These are phyloP conservation scores for Noccaea caerulescens DNA, from an alignment of 345 rosid genomes.

Conservation along the genomic window DNA sequence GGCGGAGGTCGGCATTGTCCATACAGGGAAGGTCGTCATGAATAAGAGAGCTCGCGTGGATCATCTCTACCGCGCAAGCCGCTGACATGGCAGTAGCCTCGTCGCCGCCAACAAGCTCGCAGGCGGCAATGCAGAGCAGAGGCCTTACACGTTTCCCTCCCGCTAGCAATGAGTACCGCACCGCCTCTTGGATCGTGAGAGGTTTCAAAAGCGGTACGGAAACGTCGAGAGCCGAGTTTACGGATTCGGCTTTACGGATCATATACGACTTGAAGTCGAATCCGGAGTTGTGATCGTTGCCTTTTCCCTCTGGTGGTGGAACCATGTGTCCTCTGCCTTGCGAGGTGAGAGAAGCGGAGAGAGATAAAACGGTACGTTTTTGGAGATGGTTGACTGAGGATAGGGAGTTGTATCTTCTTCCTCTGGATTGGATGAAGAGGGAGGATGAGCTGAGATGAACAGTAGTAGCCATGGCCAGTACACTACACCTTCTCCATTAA, in stretches of 20 bases:
- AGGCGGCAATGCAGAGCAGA: conserved; percentile 74
- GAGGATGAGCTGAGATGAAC: conserved; percentile 20
- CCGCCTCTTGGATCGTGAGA: conserved; percentile 70
- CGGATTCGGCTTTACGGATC: conserved; percentile 55
- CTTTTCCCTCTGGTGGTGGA: conserved; percentile 41
- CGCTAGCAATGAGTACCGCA: conserved; percentile 83
- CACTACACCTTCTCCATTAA: conserved; percentile 14
- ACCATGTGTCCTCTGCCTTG: conserved; percentile 47
- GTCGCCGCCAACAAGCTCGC: conserved; percentile 77
- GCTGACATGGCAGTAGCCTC: conserved; percentile 78
- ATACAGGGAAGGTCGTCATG: conserved; percentile 95
- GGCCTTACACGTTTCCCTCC: conserved; percentile 91
- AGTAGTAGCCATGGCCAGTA: conserved; percentile 15
- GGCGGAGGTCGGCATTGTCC: conserved; percentile 89
- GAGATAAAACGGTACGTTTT: conserved; percentile 37
- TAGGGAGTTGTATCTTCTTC: conserved; percentile 46
- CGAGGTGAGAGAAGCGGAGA: conserved; percentile 52
- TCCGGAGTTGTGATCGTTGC: conserved; percentile 25
- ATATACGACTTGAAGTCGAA: conserved; percentile 82
- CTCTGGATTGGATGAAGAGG: conserved; percentile 22
- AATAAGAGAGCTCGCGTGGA: conserved; percentile 85
- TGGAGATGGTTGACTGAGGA: conserved; percentile 12
- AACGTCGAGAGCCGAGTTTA: conserved; percentile 63
- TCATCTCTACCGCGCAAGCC: conserved; percentile 91
- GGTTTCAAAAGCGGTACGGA: conserved; percentile 64